Evolutionary conservation across 371 early-diverging fungal genomes (phyloP).

Genomic region (Sporodiniella umbellata): DNA sequence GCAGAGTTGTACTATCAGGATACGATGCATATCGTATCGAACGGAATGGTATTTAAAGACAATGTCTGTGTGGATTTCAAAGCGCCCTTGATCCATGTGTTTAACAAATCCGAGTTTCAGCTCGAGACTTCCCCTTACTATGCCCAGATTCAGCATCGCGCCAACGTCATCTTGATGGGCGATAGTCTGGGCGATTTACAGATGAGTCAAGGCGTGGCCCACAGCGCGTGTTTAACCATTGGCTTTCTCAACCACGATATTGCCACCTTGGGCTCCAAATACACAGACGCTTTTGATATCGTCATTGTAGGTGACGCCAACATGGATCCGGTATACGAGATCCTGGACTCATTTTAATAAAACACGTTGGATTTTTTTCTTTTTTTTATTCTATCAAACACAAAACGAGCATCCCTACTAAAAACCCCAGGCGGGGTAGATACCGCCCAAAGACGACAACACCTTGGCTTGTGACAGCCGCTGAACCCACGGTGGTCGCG

Average conservation of each 20-base stretch:
- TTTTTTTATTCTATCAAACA: too few species aligned
- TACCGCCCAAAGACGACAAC: too few species aligned
- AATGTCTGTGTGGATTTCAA: conserved; percentile 53
- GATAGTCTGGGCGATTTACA: conserved; percentile 74
- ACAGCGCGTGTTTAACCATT: conserved; percentile 58
- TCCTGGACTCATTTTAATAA: conserved; percentile 29
- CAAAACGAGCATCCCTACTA: too few species aligned
- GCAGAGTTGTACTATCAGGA: conserved; percentile 34
- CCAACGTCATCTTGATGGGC: conserved; percentile 68
- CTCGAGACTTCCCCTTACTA: conserved; percentile 45
- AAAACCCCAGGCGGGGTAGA: too few species aligned
- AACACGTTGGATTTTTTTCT: too few species aligned
- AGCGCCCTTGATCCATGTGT: conserved; percentile 69
- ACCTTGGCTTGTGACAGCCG: too few species aligned
- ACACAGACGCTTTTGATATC: conserved; percentile 65
- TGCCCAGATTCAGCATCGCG: conserved; percentile 29
- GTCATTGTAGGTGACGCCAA: conserved; percentile 65
- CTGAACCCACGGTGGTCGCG: too few species aligned
- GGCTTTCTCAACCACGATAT: conserved; percentile 72
- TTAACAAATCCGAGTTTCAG: conserved; percentile 74
- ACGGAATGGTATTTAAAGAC: conserved; percentile 65
- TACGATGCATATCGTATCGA: conserved; percentile 74
- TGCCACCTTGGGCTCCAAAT: conserved; percentile 45
- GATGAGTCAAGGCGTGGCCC: conserved; percentile 65
- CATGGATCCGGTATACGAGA: conserved; percentile 45